phyloP scores from a whole-genome alignment of 176 grass and related monocot species.

The Hordeum marinum region DNA sequence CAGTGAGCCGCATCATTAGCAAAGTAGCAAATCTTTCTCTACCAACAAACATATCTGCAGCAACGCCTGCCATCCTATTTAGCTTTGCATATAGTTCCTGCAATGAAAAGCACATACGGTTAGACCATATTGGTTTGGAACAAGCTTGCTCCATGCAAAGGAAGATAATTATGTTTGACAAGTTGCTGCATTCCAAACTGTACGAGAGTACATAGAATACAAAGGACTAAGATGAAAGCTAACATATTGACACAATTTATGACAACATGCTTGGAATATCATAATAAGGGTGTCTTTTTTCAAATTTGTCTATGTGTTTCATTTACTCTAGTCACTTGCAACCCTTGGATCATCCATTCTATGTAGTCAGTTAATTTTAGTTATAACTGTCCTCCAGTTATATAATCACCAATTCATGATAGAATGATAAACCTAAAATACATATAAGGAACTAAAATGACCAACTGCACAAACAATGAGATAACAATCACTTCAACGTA shows the following conservation, averaged over 20 bases:
- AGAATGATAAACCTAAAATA: background rate
- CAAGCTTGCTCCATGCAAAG: background rate
- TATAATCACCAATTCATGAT: background rate
- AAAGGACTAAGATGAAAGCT: background rate
- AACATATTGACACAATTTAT: background rate
- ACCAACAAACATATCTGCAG: conserved; percentile 89
- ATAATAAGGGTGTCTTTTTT: background rate
- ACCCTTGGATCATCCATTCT: background rate
- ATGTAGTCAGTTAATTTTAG: conserved; percentile 2
- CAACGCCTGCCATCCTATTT: conserved; percentile 68
- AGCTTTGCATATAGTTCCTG: conserved; percentile 91
- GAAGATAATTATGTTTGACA: background rate
- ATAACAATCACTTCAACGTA: conserved; percentile 2
- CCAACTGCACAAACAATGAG: background rate
- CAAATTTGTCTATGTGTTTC: background rate
- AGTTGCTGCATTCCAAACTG: too few species aligned
- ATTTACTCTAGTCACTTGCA: background rate
- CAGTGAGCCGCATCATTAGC: conserved; percentile 90
- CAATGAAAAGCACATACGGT: conserved; percentile 18
- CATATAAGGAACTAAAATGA: background rate
- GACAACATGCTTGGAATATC: background rate
- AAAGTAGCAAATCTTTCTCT: conserved; percentile 89
- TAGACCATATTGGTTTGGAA: background rate
- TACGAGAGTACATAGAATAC: background rate
- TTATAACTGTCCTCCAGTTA: background rate